These are phyloP conservation scores for Lolium rigidum DNA, from an alignment of 176 grass and related monocot species.

Conservation along the genomic window DNA sequence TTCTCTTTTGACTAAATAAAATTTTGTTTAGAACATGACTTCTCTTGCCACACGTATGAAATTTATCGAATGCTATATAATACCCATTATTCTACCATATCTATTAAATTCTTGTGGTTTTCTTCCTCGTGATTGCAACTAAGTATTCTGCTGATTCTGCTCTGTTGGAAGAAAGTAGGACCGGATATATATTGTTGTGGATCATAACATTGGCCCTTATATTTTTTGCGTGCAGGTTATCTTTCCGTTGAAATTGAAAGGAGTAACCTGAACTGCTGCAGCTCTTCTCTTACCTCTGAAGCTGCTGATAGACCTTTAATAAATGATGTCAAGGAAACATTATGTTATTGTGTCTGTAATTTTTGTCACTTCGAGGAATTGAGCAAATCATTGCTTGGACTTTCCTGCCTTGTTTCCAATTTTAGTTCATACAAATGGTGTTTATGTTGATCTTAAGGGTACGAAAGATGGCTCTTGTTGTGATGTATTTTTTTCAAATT, in stretches of 20 bases:
- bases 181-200: background rate
- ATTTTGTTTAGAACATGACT: background rate
- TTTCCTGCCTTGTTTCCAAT: background rate
- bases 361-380: background rate
- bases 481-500: background rate
- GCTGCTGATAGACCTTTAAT: constrained; percentile 48
- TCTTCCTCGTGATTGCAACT: background rate
- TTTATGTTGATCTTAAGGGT: background rate
- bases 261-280: constrained; percentile 31
- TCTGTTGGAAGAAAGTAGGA: constrained; percentile 8
- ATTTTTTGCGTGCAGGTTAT: constrained; percentile 35
- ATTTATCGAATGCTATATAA: background rate
- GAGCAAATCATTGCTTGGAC: constrained; percentile 22
- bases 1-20: constrained; percentile 16
- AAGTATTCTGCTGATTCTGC: background rate
- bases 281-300: constrained; percentile 31
- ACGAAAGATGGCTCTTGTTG: background rate
- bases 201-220: constrained; percentile 20
- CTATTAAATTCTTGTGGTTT: background rate
- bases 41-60: background rate
- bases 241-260: constrained; percentile 20
- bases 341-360: constrained; percentile 32
- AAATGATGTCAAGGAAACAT: constrained; percentile 57
- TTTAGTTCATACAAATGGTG: background rate
- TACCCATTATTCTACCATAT: background rate